Evolutionary conservation across 768 basidiomycete genomes (phyloP).

Genomic region (Pulveroboletus sp.): DNA sequence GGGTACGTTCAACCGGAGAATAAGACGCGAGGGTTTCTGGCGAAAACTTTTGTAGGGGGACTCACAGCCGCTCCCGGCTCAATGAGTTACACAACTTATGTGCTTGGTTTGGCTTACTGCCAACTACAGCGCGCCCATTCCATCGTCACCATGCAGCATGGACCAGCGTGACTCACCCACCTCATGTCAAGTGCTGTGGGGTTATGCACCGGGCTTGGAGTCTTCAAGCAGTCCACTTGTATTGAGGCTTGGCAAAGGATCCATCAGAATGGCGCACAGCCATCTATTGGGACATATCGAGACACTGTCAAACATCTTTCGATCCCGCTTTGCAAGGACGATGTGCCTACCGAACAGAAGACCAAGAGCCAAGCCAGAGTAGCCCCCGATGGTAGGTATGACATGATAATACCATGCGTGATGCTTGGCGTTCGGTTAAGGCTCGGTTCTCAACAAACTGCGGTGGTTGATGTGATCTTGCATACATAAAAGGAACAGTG

Average conservation of each 20-base stretch:
- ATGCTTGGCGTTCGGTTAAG: neutral
- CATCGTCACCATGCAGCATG: neutral
- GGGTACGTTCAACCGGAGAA: neutral
- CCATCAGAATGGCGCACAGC: neutral
- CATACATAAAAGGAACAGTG: too few relatives aligned
- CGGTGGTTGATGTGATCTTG: too few relatives aligned
- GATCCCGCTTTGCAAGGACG: neutral
- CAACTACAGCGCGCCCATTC: neutral
- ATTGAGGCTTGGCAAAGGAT: neutral
- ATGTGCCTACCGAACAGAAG: neutral
- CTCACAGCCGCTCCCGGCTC: neutral
- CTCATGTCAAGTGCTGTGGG: neutral
- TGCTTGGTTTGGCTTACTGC: slow-evolving; percentile 12
- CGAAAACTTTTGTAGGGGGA: slow-evolving; percentile 5
- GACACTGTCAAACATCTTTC: too few relatives aligned
- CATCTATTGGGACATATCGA: neutral
- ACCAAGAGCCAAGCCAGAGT: slow-evolving; percentile 16
- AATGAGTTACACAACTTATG: neutral
- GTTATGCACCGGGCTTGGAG: neutral
- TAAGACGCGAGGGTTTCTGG: neutral
- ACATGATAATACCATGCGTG: slow-evolving; percentile 13
- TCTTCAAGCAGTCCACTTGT: too few relatives aligned
- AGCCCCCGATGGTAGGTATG: neutral
- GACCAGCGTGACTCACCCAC: slow-evolving; percentile 4
- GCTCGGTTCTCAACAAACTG: too few relatives aligned